A percentile compares a stretch with the other conserved stretches of the same genome.
phyloP scores from a whole-genome alignment of 2,329 filamentous ascomycete species.

The Colletotrichum sp. region DNA sequence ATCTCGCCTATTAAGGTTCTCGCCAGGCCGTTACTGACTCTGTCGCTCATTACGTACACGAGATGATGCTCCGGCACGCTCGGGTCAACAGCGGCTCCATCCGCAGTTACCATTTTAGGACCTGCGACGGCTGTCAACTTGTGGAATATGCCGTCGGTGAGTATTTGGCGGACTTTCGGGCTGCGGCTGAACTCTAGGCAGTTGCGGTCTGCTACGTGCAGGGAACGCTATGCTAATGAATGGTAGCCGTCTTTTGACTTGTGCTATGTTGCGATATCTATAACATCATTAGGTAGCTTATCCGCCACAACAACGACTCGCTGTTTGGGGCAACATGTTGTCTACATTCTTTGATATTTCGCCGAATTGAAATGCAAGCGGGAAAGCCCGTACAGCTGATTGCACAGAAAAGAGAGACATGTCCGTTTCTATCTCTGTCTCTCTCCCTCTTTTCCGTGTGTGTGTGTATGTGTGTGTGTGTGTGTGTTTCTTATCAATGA shows the following conservation, averaged over 20 bases:
- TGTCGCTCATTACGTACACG: not conserved
- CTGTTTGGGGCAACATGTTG: fast-evolving
- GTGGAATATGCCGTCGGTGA: not conserved
- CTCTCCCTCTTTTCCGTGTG: too few species aligned
- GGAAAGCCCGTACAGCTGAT: fast-evolving
- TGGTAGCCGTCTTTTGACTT: fast-evolving
- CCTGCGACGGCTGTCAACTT: not conserved
- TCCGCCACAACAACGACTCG: not conserved
- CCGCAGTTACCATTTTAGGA: not conserved
- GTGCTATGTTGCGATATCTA: not conserved
- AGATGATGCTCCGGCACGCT: not conserved
- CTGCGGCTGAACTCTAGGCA: fast-evolving
- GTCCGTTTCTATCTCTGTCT: too few species aligned
- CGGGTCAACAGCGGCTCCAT: not conserved
- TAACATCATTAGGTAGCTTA: not conserved
- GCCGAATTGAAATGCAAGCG: too few species aligned
- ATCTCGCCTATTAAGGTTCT: not conserved
- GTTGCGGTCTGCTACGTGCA: fast-evolving
- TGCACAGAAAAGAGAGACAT: too few species aligned
- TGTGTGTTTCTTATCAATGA: too few species aligned
- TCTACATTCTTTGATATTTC: fast-evolving
- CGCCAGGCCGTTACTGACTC: not conserved
- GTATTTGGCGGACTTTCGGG: not conserved
- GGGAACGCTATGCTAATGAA: fast-evolving
- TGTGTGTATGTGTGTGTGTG: too few species aligned